phyloP scores from a whole-genome alignment of 202 grass and related monocot genomes.

The Schoenoplectus tabernaemontani region DNA sequence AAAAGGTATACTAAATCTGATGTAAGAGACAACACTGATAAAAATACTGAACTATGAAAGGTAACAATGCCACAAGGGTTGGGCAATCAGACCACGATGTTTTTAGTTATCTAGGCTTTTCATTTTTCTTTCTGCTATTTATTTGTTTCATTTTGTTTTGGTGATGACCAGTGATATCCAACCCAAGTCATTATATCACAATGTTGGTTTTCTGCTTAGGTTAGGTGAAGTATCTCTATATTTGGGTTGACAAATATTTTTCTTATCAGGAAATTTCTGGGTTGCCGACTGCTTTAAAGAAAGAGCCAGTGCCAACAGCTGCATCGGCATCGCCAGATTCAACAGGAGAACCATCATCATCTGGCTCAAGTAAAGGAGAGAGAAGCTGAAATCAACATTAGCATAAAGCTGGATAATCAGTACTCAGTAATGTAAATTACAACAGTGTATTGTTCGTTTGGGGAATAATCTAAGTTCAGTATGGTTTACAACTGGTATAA shows the following conservation, averaged over 20 bases:
- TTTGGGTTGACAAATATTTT: constrained; percentile 1
- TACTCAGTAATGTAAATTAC: neutral
- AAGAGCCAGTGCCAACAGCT: constrained; percentile 41
- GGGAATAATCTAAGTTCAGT: neutral
- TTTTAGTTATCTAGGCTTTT: neutral
- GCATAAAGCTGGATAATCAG: neutral
- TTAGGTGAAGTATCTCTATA: neutral
- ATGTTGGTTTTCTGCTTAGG: neutral
- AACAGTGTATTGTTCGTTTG: neutral
- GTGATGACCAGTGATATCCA: neutral
- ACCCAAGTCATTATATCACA: neutral
- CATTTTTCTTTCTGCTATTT: neutral
- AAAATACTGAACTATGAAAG: neutral
- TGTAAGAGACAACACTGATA: neutral
- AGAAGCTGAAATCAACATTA: constrained; percentile 28
- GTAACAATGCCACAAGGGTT: neutral
- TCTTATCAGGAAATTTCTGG: constrained; percentile 70
- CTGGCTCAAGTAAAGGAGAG: constrained; percentile 60
- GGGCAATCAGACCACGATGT: neutral
- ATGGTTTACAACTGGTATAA: neutral
- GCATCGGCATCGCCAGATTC: constrained; percentile 63
- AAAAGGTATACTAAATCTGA: neutral
- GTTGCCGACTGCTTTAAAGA: constrained; percentile 62
- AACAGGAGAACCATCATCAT: constrained; percentile 67
- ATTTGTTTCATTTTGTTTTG: neutral